Evolutionary conservation across 768 basidiomycete genomes (phyloP), one percentile per base, ranked within the genome.

Genomic region (Artomyces pyxidatus): DNA sequence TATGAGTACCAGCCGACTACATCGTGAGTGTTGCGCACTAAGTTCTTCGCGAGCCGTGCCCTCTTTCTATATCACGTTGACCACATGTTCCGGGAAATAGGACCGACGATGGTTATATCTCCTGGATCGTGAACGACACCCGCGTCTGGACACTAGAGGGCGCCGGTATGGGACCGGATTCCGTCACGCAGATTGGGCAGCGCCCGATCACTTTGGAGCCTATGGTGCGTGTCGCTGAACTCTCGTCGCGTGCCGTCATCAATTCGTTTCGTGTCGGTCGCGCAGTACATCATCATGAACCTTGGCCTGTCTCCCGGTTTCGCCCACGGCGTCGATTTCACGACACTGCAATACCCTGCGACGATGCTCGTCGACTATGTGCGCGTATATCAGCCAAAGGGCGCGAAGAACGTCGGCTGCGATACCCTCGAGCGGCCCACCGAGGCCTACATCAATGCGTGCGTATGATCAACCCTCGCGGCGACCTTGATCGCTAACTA

Each of bases 281-380:
- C 57, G 88, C 57, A 90, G 88, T 91, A 91, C 57, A 69, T 96
- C 59, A 83, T 96, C 55, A 69, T 77, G 59, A 93, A 94, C 63
- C 68, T 93, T 59, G 93, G 90, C 46, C 81, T 95, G 66, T 92
- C 89, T 3, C 67, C 70, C 46, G 88, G 85, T 64, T 96, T 96
- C 58, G 83, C 81, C 10, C 56, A 51, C 30, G 42, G 64, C 4
- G 80, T 93, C 44, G 84, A 96, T 67, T 72, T 88, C 43, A 65
- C 75, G 16, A 71, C 84, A 50, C 68, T 95, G 19, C 69, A 67
- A 16, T 92, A 89, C 68, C 91, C 92, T 7, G 61, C 66, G 49
- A 63, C 70, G 63, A 83, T 96, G 88, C 71, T 69, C 42, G 71
- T 95, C 37, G 90, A 96, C 62, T 96, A 85, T 69, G 80, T 97